phyloP scores from a whole-genome alignment of 2,329 filamentous ascomycete species.

The Botrytis elliptica region DNA sequence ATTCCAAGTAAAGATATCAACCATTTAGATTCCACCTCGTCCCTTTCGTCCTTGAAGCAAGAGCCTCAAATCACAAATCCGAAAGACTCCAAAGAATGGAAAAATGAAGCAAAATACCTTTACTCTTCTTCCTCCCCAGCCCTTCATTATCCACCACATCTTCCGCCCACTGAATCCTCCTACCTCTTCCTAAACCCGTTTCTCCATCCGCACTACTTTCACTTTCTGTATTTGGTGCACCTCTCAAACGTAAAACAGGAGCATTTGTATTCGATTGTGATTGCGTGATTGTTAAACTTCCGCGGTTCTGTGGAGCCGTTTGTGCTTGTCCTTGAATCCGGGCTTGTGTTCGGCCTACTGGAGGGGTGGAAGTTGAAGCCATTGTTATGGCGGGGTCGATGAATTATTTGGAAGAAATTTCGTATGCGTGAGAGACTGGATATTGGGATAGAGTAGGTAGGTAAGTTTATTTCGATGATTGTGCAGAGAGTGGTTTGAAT shows the following conservation, averaged over 20 bases:
- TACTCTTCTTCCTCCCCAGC: constrained; percentile 88
- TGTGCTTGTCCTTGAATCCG: background rate
- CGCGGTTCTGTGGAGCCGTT: background rate
- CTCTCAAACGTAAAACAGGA: constrained; percentile 36
- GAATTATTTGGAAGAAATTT: background rate
- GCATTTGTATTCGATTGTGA: constrained; percentile 12
- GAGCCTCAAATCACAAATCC: background rate
- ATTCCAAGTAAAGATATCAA: background rate
- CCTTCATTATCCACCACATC: constrained; percentile 95
- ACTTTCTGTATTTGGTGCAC: constrained; percentile 27
- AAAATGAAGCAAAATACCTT: constrained; percentile 60
- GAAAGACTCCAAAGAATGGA: background rate
- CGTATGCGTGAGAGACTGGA: background rate
- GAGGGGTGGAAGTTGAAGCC: background rate
- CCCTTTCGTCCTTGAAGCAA: background rate
- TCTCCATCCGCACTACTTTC: constrained; percentile 9
- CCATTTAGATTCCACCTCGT: background rate
- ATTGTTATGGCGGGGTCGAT: background rate
- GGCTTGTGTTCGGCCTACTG: background rate
- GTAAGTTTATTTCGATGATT: background rate
- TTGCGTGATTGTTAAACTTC: background rate
- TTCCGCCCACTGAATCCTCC: constrained; percentile 86
- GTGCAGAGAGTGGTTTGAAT: background rate
- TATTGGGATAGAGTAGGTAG: background rate
- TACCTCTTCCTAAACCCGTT: constrained; percentile 32